Evolutionary conservation across 805 yeast species (phyloP), one percentile per base, ranked within the genome.

Genomic region (Wickerhamomyces hampshirensis): DNA sequence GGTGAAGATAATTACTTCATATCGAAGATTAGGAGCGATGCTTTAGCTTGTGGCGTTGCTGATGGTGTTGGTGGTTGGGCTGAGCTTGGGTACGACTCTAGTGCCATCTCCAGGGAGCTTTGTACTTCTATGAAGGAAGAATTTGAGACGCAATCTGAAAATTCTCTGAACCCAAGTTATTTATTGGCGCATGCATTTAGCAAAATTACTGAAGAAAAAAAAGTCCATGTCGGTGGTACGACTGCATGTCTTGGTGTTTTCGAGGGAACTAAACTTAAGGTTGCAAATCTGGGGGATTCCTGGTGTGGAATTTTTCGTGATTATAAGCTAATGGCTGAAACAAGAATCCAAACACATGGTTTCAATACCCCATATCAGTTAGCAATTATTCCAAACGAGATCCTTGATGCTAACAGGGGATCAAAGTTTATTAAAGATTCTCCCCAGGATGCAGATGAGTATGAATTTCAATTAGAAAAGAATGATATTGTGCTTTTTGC

Each of bases 51-150:
- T n/a, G 94, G 91, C 16, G 93, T 84, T 4, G 83, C 96, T 5
- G 98, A 91, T 62, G 98, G 98, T 11, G 98, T 93, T 4, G 98
- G 98, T 12, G 98, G 98, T 4, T 91, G 98, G 97, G 75, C 84
- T 2, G 93, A 85, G 42, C 80, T 84, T 31, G 97, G 97, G 0
- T 83, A 77, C 50, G 96, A 91, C 57, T 84, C 96, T 2, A 74
- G 87, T 39, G 91, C 91, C 6, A 84, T 91, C 41, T 80, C 93
- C 28, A 69, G 94, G 47, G 93, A 85, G 49, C 62, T 91, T 27
- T 82, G 95, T 46, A 61, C 61, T 5, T 65, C 75, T 4, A 68
- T 86, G 53, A 67, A 70, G 14, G 53, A 60, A 47, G 44, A 50
- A 18, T 39, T 43, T 38, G 33, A 36, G 18, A 31, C 32, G 7